Base-by-base conservation (phyloP, 352 stramenopile species). In the Globisporangium perplexum region DNA sequence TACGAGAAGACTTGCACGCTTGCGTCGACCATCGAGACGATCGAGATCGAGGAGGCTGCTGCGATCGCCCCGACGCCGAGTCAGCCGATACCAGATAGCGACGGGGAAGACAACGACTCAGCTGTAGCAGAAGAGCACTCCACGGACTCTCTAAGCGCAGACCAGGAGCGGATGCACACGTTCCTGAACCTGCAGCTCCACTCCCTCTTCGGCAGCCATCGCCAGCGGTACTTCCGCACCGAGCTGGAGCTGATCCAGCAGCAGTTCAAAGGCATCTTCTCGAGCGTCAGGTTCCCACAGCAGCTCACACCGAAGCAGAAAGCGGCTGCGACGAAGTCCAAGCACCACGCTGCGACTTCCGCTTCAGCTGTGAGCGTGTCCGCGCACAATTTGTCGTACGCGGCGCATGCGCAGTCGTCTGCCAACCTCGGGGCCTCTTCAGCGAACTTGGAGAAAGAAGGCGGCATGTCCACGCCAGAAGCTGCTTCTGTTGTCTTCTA, bases 171-270 rank as follows among this genome's bases (percentile, higher is more conserved):
- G 4, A 89, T 93, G 63, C 71, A 68, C 17, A 74, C 72, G 1
- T 93, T 93, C 50, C 66, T 93, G 22, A 71, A 64, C 45, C 65
- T 88, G 1, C 83, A 93, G 57, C 67, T 93, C 20, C 83, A 93
- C 52, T 89, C 80, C 12, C 66, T 93, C 7, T 93, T 93, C 58
- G 83, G 73, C 0, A 83, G 65, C 36, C 83, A 93, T 57, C 79
- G 72, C 0, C 70, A 86, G 33, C 74, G 72, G 30, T 93, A 93
- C 57, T 57, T 88, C 18, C 51, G 66, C 24, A 83, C 74, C 14
- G 83, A 93, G 30, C 57, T 90, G 18, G 79, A 89, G 41, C 52
- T 93, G 18, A 50, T 85, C 7, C 69, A 88, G 48, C 41, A 53
- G 3, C 66, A 74, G 33, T 86, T 80, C 55, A 69, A 69, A 41